These are phyloP conservation scores for Lotus japonicus DNA, from an alignment of 306 rosid species.

Conservation along the genomic window DNA sequence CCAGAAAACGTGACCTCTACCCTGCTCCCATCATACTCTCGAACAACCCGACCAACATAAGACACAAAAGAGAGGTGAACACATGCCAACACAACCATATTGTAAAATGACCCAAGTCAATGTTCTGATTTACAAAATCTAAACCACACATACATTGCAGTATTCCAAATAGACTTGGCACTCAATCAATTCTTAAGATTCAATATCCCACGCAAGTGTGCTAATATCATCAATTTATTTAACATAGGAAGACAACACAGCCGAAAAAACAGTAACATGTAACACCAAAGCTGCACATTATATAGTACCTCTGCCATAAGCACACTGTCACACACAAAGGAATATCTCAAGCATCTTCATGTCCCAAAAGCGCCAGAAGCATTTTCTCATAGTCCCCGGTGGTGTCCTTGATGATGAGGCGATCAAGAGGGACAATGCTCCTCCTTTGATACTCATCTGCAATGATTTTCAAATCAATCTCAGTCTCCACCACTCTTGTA, in stretches of 20 bases:
- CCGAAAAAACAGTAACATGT: neutral
- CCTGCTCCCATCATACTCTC: no score
- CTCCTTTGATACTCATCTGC: constrained; percentile 38
- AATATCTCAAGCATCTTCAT: constrained; percentile 16
- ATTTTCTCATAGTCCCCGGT: constrained; percentile 33
- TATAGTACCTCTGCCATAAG: neutral
- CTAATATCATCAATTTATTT: neutral
- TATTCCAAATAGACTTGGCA: neutral
- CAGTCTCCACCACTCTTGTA: constrained; percentile 45
- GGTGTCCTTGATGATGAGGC: constrained; percentile 34
- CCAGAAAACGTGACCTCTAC: no score
- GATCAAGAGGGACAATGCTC: constrained; percentile 37
- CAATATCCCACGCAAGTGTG: neutral
- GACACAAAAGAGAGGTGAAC: no score
- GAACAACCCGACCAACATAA: no score
- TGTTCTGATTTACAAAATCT: neutral
- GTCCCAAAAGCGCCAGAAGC: constrained; percentile 31
- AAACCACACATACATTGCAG: neutral
- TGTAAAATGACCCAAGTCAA: neutral
- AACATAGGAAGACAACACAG: constrained; percentile 4
- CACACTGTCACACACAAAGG: neutral
- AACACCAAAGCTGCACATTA: neutral
- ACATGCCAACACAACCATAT: neutral
- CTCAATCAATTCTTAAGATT: neutral
- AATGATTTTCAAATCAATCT: constrained; percentile 33